phyloP scores from a whole-genome alignment of 2,329 filamentous ascomycete species.

The Penicillium verrucosum region DNA sequence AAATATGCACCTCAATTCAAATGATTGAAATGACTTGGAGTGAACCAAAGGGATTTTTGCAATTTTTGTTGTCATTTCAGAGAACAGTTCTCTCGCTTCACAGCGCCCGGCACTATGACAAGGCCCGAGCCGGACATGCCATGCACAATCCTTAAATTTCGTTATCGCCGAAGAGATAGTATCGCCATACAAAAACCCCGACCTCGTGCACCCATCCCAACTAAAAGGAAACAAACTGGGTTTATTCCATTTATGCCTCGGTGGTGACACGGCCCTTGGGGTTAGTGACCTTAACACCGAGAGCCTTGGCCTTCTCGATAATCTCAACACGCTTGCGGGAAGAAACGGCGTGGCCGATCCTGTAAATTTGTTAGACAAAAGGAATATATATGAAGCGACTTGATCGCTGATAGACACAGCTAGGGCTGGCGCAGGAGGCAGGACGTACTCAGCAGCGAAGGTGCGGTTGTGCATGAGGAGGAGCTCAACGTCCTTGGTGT shows the following conservation, averaged over 20 bases:
- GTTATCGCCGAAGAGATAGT: slow-evolving; percentile 30
- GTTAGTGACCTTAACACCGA: slow-evolving; percentile 99
- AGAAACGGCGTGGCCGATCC: slow-evolving; percentile 97
- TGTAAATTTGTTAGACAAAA: slow-evolving; percentile 39
- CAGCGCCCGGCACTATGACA: slow-evolving; percentile 46
- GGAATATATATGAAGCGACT: not conserved
- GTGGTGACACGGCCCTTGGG: slow-evolving; percentile 98
- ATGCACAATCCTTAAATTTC: slow-evolving; percentile 32
- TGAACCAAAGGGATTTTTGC: slow-evolving; percentile 43
- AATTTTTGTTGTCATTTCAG: slow-evolving; percentile 40
- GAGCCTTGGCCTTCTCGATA: slow-evolving; percentile 92
- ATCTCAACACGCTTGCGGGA: slow-evolving; percentile 99
- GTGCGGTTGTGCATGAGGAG: slow-evolving; percentile 99
- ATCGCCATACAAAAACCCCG: slow-evolving; percentile 29
- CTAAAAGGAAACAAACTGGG: slow-evolving; percentile 34
- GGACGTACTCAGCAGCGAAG: slow-evolving; percentile 92
- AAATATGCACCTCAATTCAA: slow-evolving; percentile 32
- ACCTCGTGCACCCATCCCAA: slow-evolving; percentile 24
- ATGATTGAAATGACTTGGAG: slow-evolving; percentile 47
- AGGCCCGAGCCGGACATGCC: slow-evolving; percentile 26
- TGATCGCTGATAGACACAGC: not conserved
- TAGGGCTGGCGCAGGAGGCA: not conserved
- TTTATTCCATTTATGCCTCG: slow-evolving; percentile 66
- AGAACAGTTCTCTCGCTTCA: slow-evolving; percentile 48
- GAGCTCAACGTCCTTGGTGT: slow-evolving; percentile 91